Base-by-base conservation (phyloP, 2,329 filamentous ascomycete species). In the Metarhizium sp. region DNA sequence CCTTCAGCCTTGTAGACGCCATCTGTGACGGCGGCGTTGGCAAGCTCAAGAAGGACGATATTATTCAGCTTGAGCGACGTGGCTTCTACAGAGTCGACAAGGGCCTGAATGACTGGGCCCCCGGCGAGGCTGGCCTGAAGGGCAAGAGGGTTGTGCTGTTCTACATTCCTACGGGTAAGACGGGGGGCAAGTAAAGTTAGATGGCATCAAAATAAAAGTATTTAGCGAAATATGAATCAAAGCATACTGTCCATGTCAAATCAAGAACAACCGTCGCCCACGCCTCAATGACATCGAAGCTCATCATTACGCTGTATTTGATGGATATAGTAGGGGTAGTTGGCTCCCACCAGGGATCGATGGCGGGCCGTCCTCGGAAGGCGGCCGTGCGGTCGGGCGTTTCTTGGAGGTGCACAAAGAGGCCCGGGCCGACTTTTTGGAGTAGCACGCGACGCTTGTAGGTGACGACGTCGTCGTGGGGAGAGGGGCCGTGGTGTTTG, bases 31-130 rank as follows among this genome's bases (percentile, higher is more conserved):
- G 83, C 66, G 95, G 92, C 63, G 86, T 95, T 1, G 79, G 80
- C 0, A 78, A 83, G 59, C 77, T 96, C 49, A 91, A 90, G 78
- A 85, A 84, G 68, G 88, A 90, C 65, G 91, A 96, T 63, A 92
- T 97, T 59, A 90, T 97, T 63, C 94, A 97, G 76, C 87, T 97
- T 49, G 92, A 97, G 78, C 81, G 92, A 59, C 90, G 92, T 72
- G 92, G 92, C 1, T 97, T 90, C 74, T 97, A 88, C 77, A 80
- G 92, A 53, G 85, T 95, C 30, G 92, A 97, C 73, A 82, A 82
- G 73, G 77, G 76, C 10, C 70, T 81, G 32, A 67, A 64, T 43
- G 71, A 79, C 64, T 77, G 75, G 69, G 72, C 75, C 55, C 73
- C 77, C 43, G 78, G 75, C 43, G 75, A 77, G 65, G 78, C 80